Percentiles rank a stretch among this genome's conserved stretches.
These are phyloP conservation scores for Calcarisporium arbuscula DNA, from an alignment of 2,329 filamentous ascomycete species.

Conservation along the genomic window DNA sequence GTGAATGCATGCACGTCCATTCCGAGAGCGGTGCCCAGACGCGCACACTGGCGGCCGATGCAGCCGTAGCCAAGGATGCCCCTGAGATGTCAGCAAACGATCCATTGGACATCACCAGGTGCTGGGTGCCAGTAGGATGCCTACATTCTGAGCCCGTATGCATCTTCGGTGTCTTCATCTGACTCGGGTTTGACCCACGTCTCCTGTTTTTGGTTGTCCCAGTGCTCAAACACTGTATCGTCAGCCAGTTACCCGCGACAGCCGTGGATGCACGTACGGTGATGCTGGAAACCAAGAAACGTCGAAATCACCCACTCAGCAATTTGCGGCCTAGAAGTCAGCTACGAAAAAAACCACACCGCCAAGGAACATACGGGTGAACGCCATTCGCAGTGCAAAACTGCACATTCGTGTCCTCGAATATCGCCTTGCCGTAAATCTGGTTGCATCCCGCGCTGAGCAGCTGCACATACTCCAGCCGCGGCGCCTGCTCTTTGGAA, in stretches of 20 bases:
- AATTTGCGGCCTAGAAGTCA: conserved; percentile 42
- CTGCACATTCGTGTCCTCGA: conserved; percentile 40
- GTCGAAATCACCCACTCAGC: conserved; percentile 50
- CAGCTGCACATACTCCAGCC: conserved; percentile 47
- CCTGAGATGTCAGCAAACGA: no score
- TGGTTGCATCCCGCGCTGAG: conserved; percentile 48
- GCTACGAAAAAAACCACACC: no score
- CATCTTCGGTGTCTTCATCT: no score
- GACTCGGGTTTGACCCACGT: no score
- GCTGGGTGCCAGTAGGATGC: no score
- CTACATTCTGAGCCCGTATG: no score
- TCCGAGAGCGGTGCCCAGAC: conserved; percentile 57
- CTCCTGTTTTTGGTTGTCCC: no score
- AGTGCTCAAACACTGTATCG: no score
- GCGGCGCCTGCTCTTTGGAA: conserved; percentile 33
- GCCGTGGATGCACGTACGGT: no score
- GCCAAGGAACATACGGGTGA: conserved; percentile 37
- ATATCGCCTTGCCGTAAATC: conserved; percentile 39
- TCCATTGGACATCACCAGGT: no score
- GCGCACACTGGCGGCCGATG: conserved; percentile 47
- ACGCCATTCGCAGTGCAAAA: conserved; percentile 53
- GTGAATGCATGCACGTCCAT: conserved; percentile 73
- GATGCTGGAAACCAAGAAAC: conserved; percentile 42
- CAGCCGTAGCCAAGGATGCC: conserved; percentile 49
- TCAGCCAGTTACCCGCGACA: no score